Evolutionary conservation across 108 stramenopile genomes (phyloP).

Genomic region (Bacterosira constricta): DNA sequence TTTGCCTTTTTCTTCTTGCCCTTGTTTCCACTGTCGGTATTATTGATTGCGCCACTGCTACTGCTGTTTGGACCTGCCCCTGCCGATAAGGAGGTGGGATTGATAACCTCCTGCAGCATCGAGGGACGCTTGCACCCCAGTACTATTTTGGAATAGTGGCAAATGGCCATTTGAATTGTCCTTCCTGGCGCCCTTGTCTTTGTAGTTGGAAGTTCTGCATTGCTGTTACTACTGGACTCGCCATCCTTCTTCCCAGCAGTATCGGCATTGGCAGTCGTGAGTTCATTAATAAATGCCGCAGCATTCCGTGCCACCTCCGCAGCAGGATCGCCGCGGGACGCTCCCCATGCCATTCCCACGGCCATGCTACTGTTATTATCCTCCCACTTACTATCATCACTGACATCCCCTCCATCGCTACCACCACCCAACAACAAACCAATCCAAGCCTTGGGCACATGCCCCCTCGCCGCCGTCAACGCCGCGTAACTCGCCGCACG

Average conservation of each 20-base stretch:
- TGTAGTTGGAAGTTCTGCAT: too few relatives aligned
- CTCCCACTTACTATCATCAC: background rate
- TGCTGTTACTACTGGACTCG: too few relatives aligned
- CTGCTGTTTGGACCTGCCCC: background rate
- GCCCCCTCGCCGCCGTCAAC: slow-evolving; percentile 13
- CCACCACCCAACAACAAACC: slow-evolving; percentile 19
- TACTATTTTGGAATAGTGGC: slow-evolving; percentile 19
- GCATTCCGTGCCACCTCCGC: slow-evolving; percentile 30
- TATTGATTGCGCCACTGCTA: background rate
- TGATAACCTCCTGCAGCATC: slow-evolving; percentile 31
- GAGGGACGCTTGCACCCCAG: slow-evolving; percentile 37
- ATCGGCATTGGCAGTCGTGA: too few relatives aligned
- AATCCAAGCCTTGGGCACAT: slow-evolving; percentile 49
- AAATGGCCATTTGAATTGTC: slow-evolving; percentile 15
- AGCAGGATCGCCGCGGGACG: slow-evolving; percentile 31
- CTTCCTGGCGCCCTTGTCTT: background rate
- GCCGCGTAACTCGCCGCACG: slow-evolving; percentile 32
- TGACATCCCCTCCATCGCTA: background rate
- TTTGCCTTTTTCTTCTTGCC: background rate
- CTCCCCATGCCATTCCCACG: slow-evolving; percentile 44
- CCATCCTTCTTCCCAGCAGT: too few relatives aligned
- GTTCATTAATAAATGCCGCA: slow-evolving; percentile 16
- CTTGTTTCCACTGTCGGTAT: slow-evolving; percentile 1
- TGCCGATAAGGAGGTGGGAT: background rate
- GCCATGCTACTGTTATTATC: background rate